Base-by-base conservation (phyloP, 208 protist species). In the Porcisia hertigi region DNA sequence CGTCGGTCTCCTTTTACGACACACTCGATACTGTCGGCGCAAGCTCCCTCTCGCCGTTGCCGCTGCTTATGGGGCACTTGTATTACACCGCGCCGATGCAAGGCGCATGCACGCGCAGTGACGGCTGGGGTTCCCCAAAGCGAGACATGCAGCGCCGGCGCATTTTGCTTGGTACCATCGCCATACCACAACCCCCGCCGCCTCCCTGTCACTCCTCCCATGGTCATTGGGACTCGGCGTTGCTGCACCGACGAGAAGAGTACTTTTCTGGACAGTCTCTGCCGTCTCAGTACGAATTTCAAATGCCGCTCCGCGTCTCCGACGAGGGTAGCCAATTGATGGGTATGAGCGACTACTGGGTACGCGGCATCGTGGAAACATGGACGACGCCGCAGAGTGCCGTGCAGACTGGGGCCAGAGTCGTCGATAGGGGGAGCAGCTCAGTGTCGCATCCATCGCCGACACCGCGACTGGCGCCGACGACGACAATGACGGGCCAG, bases 341-440 rank as follows among this genome's bases (percentile, higher is more conserved):
- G 58, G 69, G 23, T 30, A 55, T 67, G 63, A 67, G 67, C 2
- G 69, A 74, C 12, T 79, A 58, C 52, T 73, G 69, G 57, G 75
- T 74, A 67, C 69, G 69, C 6, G 75, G 59, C 60, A 43, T 60
- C 20, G 59, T 70, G 30, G 69, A 79, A n/a, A 79, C 75, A 23
- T 74, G 67, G 69, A 36, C 36, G 36, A 20, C 47, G 69, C 52
- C 9, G 59, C 9, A 60, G 30, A 53, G 23, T n/a, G 52, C 14
- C 1, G 2, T 53, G 52, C 30, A 60, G 67, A 20, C 6, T 8
- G 9, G 52, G 5, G 52, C 9, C 12, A 12, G 11, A 9, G 4
- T 14, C 43, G 14, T 41, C 23, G 30, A 54, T 12, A 30, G 57
- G n/a, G 39, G 12, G 18, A n/a, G 12, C 57, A 23, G n/a, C 1